These are phyloP conservation scores for Lumnitzera racemosa DNA, from an alignment of 345 rosid genomes.

Conservation along the genomic window DNA sequence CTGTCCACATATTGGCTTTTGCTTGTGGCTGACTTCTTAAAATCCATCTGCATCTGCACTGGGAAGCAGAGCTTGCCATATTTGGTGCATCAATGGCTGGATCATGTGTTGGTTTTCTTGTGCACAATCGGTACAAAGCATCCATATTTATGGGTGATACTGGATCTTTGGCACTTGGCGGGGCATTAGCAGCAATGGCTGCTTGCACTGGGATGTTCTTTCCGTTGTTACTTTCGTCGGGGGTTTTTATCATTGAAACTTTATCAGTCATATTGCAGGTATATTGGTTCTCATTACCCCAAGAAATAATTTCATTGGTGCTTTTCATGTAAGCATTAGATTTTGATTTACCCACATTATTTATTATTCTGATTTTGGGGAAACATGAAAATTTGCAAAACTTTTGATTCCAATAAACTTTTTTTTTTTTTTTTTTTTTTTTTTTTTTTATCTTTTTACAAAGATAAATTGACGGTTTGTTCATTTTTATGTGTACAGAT, in stretches of 20 bases:
- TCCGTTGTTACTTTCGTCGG: conserved; percentile 74
- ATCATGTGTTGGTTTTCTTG: conserved; percentile 84
- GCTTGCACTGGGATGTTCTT: conserved; percentile 92
- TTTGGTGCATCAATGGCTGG: conserved; percentile 97
- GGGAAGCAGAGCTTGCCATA: conserved; percentile 57
- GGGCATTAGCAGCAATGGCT: conserved; percentile 95
- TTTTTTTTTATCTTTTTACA: too few relatives aligned
- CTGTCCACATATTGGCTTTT: background rate
- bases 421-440: too few relatives aligned
- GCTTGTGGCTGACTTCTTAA: conserved; percentile 5
- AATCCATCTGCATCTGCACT: conserved; percentile 1
- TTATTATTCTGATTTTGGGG: too few relatives aligned
- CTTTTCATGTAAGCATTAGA: too few relatives aligned
- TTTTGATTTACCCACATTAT: too few relatives aligned
- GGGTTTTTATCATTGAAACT: conserved; percentile 63
- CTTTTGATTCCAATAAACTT: too few relatives aligned
- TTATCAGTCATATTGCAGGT: conserved; percentile 68
- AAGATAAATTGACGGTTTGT: too few relatives aligned
- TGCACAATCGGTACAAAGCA: conserved; percentile 80
- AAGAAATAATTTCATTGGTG: background rate
- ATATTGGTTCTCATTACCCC: background rate
- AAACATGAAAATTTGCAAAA: too few relatives aligned
- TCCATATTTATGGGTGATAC: conserved; percentile 77
- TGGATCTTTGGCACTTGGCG: conserved; percentile 86
- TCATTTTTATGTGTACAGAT: too few relatives aligned